Evolutionary conservation across 163 green algal genomes (phyloP).

Genomic region (Scenedesmus sp.): DNA sequence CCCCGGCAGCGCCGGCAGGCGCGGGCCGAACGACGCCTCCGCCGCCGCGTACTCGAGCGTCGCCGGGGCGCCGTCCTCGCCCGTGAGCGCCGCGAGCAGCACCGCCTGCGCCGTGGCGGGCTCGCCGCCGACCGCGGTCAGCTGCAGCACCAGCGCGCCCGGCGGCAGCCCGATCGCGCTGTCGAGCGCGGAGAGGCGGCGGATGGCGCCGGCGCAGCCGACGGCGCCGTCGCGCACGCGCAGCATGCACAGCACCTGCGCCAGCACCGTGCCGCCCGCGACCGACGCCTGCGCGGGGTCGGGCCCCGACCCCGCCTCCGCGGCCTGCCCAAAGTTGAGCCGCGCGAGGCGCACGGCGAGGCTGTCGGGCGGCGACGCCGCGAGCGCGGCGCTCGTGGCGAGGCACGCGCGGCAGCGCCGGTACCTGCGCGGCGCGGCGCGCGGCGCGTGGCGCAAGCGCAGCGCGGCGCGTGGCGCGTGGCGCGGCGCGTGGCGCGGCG

Average conservation of each 20-base stretch:
- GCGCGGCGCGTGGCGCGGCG: too few relatives aligned
- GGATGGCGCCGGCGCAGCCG: conserved; percentile 44
- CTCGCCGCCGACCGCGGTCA: conserved; percentile 29
- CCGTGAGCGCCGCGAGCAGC: background rate
- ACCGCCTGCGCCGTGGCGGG: background rate
- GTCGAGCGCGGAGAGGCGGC: conserved; percentile 45
- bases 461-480: too few relatives aligned
- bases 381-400: conserved; percentile 23
- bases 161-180: conserved; percentile 41
- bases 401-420: conserved; percentile 35
- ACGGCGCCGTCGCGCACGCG: background rate
- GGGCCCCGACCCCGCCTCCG: background rate
- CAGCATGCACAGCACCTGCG: conserved; percentile 57
- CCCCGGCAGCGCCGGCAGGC: background rate
- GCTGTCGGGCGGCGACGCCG: conserved; percentile 12
- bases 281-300: background rate
- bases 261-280: conserved; percentile 21
- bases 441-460: too few relatives aligned
- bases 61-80: background rate
- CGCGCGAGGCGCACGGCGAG: background rate
- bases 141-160: conserved; percentile 60
- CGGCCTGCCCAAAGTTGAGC: background rate
- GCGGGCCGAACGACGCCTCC: background rate
- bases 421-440: conserved; percentile 39
- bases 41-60: background rate